Conservation (phyloP, 805 yeast species). For the Kregervanrija delftensis region DNA sequence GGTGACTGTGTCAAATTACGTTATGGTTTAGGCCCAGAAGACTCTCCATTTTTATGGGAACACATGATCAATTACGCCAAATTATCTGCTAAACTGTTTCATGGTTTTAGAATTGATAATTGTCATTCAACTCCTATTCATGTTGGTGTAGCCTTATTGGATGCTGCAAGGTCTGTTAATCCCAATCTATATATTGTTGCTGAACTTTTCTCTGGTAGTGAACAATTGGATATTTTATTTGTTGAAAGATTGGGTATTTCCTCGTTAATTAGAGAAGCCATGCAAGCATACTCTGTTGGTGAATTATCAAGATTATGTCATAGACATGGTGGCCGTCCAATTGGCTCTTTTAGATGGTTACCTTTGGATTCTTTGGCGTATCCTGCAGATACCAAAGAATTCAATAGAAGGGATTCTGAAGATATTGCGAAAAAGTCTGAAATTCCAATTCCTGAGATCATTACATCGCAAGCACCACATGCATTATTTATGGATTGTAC, state of each 20-base stretch:
- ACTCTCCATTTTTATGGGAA: conserved; percentile 86
- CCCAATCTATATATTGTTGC: conserved; percentile 91
- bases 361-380: conserved; percentile 71
- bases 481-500: conserved; percentile 97
- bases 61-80: conserved; percentile 76
- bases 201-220: conserved; percentile 89
- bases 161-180: conserved; percentile 77
- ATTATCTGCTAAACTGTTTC: conserved; percentile 64
- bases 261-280: conserved; percentile 88
- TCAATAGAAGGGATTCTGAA: conserved; percentile 15
- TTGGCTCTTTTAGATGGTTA: conserved; percentile 81
- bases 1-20: conserved; percentile 93
- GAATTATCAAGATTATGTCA: conserved; percentile 85
- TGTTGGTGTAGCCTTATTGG: conserved; percentile 85
- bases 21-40: conserved; percentile 70
- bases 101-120: conserved; percentile 90
- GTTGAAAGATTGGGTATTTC: conserved; percentile 88
- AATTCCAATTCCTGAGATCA: conserved; percentile 57
- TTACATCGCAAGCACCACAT: conserved; percentile 74
- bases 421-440: conserved; percentile 43
- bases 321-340: conserved; percentile 91
- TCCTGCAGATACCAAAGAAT: conserved; percentile 43
- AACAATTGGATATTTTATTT: conserved; percentile 79
- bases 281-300: conserved; percentile 89
- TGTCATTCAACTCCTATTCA: conserved; percentile 95